These are phyloP conservation scores for Zygosaccharomyces sapae DNA, from an alignment of 1,139 yeast genomes.

Conservation along the genomic window DNA sequence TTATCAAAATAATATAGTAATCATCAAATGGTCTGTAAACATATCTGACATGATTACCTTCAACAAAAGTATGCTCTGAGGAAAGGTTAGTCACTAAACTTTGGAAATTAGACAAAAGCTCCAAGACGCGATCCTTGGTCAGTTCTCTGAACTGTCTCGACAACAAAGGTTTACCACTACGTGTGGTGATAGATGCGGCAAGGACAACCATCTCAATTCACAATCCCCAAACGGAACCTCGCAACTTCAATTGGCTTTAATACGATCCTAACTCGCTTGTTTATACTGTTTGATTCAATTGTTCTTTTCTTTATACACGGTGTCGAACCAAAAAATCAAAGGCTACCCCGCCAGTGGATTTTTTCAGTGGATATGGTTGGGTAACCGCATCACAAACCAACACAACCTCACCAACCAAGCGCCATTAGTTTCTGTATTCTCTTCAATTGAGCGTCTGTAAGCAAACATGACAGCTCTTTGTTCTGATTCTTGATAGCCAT, in stretches of 20 bases:
- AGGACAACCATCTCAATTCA: conserved; percentile 54
- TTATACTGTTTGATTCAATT: background rate
- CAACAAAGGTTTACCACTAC: conserved; percentile 88
- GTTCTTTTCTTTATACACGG: conserved; percentile 6
- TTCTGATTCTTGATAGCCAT: background rate
- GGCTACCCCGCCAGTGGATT: background rate
- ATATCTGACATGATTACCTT: conserved; percentile 87
- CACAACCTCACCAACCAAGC: conserved; percentile 6
- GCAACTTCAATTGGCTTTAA: background rate
- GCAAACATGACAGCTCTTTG: background rate
- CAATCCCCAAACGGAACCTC: background rate
- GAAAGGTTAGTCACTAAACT: conserved; percentile 64
- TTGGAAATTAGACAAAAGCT: conserved; percentile 83
- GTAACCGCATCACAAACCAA: background rate
- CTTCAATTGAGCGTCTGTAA: conserved; percentile 9
- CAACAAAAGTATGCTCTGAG: conserved; percentile 90
- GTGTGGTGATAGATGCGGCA: conserved; percentile 93
- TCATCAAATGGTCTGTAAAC: conserved; percentile 97
- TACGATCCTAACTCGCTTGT: background rate
- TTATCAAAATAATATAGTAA: conserved; percentile 82
- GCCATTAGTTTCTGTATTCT: conserved; percentile 4
- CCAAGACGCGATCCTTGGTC: conserved; percentile 79
- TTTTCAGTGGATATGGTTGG: conserved; percentile 1
- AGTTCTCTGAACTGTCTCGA: conserved; percentile 91
- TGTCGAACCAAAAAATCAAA: conserved; percentile 4